Conservation (phyloP, 2,329 filamentous ascomycete genomes). For the Monilinia laxa region DNA sequence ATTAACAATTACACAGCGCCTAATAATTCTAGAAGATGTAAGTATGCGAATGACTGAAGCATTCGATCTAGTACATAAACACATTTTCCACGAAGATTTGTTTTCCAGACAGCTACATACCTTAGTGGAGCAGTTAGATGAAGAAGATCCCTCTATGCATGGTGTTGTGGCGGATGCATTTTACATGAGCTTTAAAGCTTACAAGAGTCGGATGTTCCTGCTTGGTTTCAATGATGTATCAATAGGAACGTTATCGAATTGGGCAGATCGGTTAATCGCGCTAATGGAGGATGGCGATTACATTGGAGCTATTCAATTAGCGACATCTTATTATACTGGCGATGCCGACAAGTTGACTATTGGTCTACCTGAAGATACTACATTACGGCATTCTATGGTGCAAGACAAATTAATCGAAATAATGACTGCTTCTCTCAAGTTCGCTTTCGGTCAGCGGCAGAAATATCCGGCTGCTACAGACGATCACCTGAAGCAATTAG, state of each 20-base stretch:
- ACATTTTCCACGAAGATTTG: constrained; percentile 87
- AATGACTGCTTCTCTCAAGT: constrained; percentile 86
- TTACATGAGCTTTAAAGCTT: constrained; percentile 94
- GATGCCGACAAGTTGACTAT: constrained; percentile 93
- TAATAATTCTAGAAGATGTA: constrained; percentile 89
- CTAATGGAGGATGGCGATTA: constrained; percentile 98
- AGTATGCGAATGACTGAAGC: constrained; percentile 89
- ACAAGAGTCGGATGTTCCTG: constrained; percentile 90
- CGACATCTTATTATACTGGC: constrained; percentile 88
- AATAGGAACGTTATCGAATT: constrained; percentile 90
- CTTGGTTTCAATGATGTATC: constrained; percentile 92
- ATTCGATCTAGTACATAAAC: constrained; percentile 86
- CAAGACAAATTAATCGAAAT: constrained; percentile 89
- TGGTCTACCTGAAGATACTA: constrained; percentile 82
- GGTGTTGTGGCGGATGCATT: constrained; percentile 96
- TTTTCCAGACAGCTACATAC: constrained; percentile 84
- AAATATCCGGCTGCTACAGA: constrained; percentile 45
- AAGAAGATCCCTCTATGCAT: constrained; percentile 85
- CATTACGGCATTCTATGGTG: constrained; percentile 75
- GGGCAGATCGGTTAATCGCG: constrained; percentile 90
- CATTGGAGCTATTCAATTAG: constrained; percentile 84
- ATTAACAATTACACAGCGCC: constrained; percentile 87
- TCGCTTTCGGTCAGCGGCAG: constrained; percentile 72
- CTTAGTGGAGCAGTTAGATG: constrained; percentile 84
- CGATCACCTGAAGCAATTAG: constrained; percentile 70